These are phyloP conservation scores for Cadophora sp. DNA, from an alignment of 2,329 filamentous ascomycete species.

Conservation along the genomic window DNA sequence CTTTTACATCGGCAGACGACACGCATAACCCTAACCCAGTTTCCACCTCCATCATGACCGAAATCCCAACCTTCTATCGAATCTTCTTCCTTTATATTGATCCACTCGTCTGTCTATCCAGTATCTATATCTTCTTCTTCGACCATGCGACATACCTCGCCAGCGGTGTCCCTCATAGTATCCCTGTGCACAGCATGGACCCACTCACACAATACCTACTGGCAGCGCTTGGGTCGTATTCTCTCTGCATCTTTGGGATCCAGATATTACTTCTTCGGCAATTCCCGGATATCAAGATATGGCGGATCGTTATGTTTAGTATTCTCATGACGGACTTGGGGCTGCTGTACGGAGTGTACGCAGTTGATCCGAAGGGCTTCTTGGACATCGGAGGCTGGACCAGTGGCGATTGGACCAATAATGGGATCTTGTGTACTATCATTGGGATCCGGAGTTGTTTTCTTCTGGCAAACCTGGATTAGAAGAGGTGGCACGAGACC, in stretches of 20 bases:
- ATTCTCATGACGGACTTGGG: constrained; percentile 29
- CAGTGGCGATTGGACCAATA: constrained; percentile 29
- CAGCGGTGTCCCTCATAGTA: constrained; percentile 19
- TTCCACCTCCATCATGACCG: constrained; percentile 8
- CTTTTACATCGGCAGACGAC: background rate
- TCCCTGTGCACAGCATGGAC: background rate
- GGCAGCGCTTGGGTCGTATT: constrained; percentile 24
- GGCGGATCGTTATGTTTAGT: constrained; percentile 25
- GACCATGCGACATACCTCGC: constrained; percentile 21
- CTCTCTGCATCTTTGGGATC: constrained; percentile 25
- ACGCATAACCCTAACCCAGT: background rate
- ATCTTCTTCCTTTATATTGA: constrained; percentile 32
- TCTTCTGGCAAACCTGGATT: constrained; percentile 16
- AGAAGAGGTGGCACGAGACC: background rate
- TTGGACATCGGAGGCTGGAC: constrained; percentile 21
- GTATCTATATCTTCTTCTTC: constrained; percentile 27
- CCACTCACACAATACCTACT: constrained; percentile 24
- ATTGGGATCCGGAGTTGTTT: constrained; percentile 23
- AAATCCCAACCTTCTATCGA: constrained; percentile 28
- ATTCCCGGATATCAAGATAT: constrained; percentile 24
- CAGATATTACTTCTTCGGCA: constrained; percentile 28
- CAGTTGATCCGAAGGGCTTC: constrained; percentile 16
- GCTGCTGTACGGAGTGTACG: constrained; percentile 22
- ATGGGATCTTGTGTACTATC: constrained; percentile 27
- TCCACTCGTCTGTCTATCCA: constrained; percentile 29